Percentiles rank a stretch among this genome's conserved stretches.
Evolutionary conservation across 352 stramenopile genomes (phyloP).

Genomic region (Thalassiosira livingstoniorum): DNA sequence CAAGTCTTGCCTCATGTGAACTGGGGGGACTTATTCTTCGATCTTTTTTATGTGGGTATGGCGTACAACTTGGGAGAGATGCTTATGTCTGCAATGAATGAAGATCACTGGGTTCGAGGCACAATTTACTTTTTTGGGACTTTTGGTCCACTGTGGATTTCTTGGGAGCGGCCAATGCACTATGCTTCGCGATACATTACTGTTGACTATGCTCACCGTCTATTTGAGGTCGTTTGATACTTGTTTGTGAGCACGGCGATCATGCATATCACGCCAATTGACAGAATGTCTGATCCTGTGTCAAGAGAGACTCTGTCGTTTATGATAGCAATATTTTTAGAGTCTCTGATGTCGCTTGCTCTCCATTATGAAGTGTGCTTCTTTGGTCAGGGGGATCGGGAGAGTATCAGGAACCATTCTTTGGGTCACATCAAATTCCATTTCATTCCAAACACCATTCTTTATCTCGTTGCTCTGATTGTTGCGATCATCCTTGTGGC

Average conservation of each 20-base stretch:
- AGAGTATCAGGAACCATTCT: slow-evolving; percentile 37
- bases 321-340: slow-evolving; percentile 14
- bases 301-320: slow-evolving; percentile 11
- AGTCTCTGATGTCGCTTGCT: slow-evolving; percentile 28
- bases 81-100: slow-evolving; percentile 25
- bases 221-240: slow-evolving; percentile 40
- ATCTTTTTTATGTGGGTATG: slow-evolving; percentile 36
- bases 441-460: slow-evolving; percentile 14
- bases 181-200: slow-evolving; percentile 39
- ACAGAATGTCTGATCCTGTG: slow-evolving; percentile 17
- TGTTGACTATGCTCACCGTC: slow-evolving; percentile 50
- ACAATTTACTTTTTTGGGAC: slow-evolving; percentile 49
- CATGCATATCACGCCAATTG: slow-evolving; percentile 28
- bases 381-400: slow-evolving; percentile 23
- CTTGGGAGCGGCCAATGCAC: slow-evolving; percentile 34
- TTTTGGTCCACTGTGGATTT: slow-evolving; percentile 40
- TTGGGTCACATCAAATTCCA: slow-evolving; percentile 15
- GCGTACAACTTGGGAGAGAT: slow-evolving; percentile 48
- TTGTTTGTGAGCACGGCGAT: slow-evolving; percentile 30
- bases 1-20: slow-evolving; percentile 55
- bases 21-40: slow-evolving; percentile 41
- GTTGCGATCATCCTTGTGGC: slow-evolving; percentile 19
- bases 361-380: slow-evolving; percentile 41
- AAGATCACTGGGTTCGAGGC: slow-evolving; percentile 15
- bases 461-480: slow-evolving; percentile 33